phyloP scores from a whole-genome alignment of 2,329 filamentous ascomycete species.

The Paecilomyces niveus region DNA sequence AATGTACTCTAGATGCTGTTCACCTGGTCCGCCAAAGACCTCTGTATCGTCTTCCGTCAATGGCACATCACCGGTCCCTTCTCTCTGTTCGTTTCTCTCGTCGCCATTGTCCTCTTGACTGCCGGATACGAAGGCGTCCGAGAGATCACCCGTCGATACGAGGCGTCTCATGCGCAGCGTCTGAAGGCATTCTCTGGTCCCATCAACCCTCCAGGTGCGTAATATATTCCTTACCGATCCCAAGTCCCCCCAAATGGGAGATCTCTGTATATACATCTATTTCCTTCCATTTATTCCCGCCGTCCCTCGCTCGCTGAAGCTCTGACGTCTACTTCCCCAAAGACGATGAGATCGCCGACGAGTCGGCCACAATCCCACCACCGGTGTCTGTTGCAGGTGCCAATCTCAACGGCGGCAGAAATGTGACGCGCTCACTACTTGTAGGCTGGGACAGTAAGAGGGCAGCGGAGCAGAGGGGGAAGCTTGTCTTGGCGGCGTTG shows the following conservation, averaged over 20 bases:
- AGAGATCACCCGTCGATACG: conserved; percentile 68
- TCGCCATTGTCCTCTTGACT: conserved; percentile 73
- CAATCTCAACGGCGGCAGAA: conserved; percentile 8
- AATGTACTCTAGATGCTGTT: conserved; percentile 75
- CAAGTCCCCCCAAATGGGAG: background rate
- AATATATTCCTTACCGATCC: conserved; percentile 5
- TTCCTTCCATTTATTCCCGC: background rate
- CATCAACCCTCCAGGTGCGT: conserved; percentile 24
- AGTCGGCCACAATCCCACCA: conserved; percentile 11
- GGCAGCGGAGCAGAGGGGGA: conserved; percentile 58
- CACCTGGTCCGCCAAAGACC: conserved; percentile 87
- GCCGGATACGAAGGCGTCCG: conserved; percentile 92
- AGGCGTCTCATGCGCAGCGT: conserved; percentile 47
- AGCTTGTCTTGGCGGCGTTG: conserved; percentile 70
- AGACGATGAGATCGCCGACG: conserved; percentile 29
- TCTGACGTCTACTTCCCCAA: conserved; percentile 15
- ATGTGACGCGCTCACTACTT: conserved; percentile 60
- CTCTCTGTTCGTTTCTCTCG: conserved; percentile 72
- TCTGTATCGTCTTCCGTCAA: conserved; percentile 89
- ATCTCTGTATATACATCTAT: background rate
- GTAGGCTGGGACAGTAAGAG: conserved; percentile 64
- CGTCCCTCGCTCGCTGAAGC: conserved; percentile 7
- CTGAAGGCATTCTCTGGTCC: conserved; percentile 40
- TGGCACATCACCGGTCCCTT: conserved; percentile 76
- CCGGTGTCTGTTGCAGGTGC: background rate